Evolutionary conservation across 1,284 basidiomycete genomes (phyloP), one percentile per base, ranked within the genome.

Genomic region (Malassezia equina): DNA sequence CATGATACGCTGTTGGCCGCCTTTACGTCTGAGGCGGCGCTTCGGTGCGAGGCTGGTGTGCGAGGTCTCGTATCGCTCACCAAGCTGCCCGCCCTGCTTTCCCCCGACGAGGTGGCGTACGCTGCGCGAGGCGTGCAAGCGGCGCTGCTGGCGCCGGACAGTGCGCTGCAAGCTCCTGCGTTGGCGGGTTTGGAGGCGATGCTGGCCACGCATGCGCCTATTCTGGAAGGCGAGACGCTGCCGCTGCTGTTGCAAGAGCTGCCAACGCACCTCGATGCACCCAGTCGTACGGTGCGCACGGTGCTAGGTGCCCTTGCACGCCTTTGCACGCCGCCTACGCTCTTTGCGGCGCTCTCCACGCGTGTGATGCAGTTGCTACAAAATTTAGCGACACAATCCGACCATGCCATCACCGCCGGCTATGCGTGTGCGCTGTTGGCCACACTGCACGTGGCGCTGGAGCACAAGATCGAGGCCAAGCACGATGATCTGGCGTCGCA

Each of bases 341-440:
- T 96, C 24, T 96, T 94, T 75, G 88, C 90, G 71, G 84, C 80
- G 6, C 80, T 96, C 27, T 82, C 89, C 34, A 81, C 89, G 42
- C 83, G 86, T 21, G 77, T 96, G 11, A 82, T 81, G 0, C 84
- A 85, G 1, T 88, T 89, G 73, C 78, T 96, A 24, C 86, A 90
- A 1, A 83, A 86, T 52, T 77, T 84, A 4, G 79, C 80, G 7
- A n/a, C n/a, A n/a, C n/a, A n/a, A n/a, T 77, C 86, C 3, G 78
- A 77, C 12, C 29, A 28, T 2, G 43, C 43, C 13, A 33, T 59
- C 46, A 53, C 55, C 7, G 63, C 66, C 8, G 71, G 69, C 9
- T 73, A 73, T 51, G 68, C 62, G 12, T 51, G 69, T 6, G 71
- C 69, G 1, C 44, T 73, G 24, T 57, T 73, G 13, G 51, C 62